Evolutionary conservation across 768 basidiomycete genomes (phyloP).

Genomic region (Xanthoconium purpureum): DNA sequence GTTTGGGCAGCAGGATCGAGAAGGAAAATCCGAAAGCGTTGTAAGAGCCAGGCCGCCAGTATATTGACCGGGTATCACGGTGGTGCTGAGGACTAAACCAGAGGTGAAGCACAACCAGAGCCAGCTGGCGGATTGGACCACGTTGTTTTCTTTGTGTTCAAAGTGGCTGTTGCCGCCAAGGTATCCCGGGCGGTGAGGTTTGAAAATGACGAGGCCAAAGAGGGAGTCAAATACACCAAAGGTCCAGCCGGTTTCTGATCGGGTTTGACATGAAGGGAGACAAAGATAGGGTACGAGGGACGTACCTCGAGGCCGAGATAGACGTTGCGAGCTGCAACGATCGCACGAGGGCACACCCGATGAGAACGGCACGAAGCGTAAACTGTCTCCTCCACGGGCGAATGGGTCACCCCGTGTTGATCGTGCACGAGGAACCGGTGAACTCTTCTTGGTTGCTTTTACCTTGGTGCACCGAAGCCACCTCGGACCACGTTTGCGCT

Average conservation of each 20-base stretch:
- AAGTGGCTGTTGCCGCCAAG: constrained; percentile 53
- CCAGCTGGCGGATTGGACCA: constrained; percentile 37
- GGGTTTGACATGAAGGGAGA: neutral
- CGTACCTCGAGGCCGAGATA: constrained; percentile 59
- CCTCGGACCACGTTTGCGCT: neutral
- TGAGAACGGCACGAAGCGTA: constrained; percentile 49
- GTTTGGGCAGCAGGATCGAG: constrained; percentile 58
- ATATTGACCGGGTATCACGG: constrained; percentile 42
- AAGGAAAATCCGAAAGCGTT: constrained; percentile 63
- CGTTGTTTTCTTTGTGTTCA: constrained; percentile 59
- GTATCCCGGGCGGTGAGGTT: constrained; percentile 44
- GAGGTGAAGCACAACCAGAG: constrained; percentile 58
- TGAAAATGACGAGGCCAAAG: constrained; percentile 50
- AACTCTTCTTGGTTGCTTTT: neutral
- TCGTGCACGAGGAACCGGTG: neutral
- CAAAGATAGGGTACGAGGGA: neutral
- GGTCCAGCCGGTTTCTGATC: constrained; percentile 53
- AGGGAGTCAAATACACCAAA: constrained; percentile 56
- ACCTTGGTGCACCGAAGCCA: neutral
- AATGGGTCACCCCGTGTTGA: constrained; percentile 36
- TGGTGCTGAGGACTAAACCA: constrained; percentile 47
- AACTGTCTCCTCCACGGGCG: constrained; percentile 44
- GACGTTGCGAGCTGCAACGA: constrained; percentile 62
- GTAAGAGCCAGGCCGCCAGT: constrained; percentile 55
- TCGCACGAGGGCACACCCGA: constrained; percentile 48